Evolutionary conservation across 441 rosid genomes (phyloP).

Genomic region (Populus trichocarpa): DNA sequence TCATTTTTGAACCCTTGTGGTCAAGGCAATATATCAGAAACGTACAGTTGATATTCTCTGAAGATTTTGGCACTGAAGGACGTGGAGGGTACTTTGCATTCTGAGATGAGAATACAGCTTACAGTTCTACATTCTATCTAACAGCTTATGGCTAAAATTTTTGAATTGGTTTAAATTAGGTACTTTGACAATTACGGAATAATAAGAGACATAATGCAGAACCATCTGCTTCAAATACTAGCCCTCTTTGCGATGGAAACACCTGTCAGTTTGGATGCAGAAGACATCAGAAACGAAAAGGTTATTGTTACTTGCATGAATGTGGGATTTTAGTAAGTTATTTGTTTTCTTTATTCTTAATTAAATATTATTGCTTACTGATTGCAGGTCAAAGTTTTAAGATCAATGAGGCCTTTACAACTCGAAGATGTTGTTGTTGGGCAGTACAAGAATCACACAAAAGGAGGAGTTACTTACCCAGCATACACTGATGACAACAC

Average conservation of each 20-base stretch:
- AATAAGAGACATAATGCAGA: constrained; percentile 98
- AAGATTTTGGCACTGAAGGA: constrained; percentile 98
- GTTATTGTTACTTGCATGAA: constrained; percentile 25
- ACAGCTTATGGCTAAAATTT: not conserved
- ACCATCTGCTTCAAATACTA: constrained; percentile 93
- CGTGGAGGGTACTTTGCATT: constrained; percentile 80
- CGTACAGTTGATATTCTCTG: constrained; percentile 92
- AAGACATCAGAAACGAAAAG: constrained; percentile 95
- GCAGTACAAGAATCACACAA: constrained; percentile 82
- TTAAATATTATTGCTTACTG: constrained; percentile 6
- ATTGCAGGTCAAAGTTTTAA: constrained; percentile 78
- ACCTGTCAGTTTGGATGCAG: constrained; percentile 96
- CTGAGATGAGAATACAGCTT: constrained; percentile 5
- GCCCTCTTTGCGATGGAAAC: constrained; percentile 98
- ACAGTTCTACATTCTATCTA: not conserved
- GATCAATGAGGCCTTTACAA: constrained; percentile 79
- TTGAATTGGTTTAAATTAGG: constrained; percentile 33
- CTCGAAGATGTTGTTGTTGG: constrained; percentile 80
- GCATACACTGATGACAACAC: constrained; percentile 81
- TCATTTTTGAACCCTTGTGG: constrained; percentile 94
- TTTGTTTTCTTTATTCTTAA: too few relatives aligned
- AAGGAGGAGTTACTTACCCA: constrained; percentile 73
- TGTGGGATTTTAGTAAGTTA: not conserved
- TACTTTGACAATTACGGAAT: constrained; percentile 93
- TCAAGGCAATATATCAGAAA: constrained; percentile 90